Evolutionary conservation across 2,329 filamentous ascomycete genomes (phyloP).

Genomic region (Aspergillus arachidicola): DNA sequence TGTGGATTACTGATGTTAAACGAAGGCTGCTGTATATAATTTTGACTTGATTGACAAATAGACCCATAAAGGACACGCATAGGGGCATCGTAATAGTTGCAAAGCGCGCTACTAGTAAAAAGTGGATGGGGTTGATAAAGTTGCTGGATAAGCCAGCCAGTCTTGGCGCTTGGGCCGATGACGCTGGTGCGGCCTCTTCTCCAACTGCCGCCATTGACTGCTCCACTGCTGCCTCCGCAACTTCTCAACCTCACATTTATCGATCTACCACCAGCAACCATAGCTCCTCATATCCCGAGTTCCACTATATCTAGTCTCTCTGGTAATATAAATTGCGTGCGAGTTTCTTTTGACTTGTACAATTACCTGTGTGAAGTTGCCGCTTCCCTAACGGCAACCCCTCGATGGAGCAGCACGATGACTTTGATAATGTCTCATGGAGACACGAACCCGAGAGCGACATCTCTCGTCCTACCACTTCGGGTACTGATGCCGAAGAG

Average conservation of each 20-base stretch:
- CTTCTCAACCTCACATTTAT: constrained; percentile 7
- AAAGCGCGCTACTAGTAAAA: background rate
- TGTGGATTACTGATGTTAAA: background rate
- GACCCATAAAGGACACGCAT: background rate
- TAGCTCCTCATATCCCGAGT: background rate
- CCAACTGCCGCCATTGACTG: constrained; percentile 12
- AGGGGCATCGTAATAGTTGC: background rate
- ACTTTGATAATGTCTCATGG: constrained; percentile 84
- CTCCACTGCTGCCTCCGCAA: constrained; percentile 17
- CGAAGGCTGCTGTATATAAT: background rate
- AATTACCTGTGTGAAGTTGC: constrained; percentile 1
- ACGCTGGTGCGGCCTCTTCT: constrained; percentile 25
- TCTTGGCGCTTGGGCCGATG: constrained; percentile 20
- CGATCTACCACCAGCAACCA: constrained; percentile 9
- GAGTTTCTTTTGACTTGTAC: background rate
- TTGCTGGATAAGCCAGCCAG: constrained; percentile 3
- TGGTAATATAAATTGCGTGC: background rate
- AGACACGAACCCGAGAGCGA: constrained; percentile 61
- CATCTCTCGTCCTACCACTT: constrained; percentile 43
- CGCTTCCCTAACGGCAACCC: constrained; percentile 19
- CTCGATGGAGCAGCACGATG: constrained; percentile 59
- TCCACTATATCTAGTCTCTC: background rate
- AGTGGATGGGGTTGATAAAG: background rate
- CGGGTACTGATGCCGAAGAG: constrained; percentile 45
- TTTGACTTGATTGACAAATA: background rate